These are phyloP conservation scores for Fomitopsis schrenkii DNA, from an alignment of 1,284 basidiomycete species.

Conservation along the genomic window DNA sequence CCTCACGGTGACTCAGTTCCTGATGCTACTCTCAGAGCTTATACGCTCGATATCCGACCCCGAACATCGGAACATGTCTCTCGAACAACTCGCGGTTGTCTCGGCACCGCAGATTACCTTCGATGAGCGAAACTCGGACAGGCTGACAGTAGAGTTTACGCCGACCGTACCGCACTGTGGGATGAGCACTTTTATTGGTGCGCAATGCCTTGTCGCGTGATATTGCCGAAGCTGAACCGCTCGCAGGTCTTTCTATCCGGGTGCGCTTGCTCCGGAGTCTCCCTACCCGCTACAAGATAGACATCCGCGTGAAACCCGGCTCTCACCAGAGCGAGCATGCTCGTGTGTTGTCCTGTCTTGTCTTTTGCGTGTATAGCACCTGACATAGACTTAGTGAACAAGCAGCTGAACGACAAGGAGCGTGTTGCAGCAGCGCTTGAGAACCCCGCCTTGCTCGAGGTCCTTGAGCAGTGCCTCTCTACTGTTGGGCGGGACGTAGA, in stretches of 20 bases:
- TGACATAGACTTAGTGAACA: constrained; percentile 69
- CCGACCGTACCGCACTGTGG: constrained; percentile 98
- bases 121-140: constrained; percentile 55
- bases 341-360: constrained; percentile 39
- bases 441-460: constrained; percentile 83
- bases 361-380: not conserved
- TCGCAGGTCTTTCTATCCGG: constrained; percentile 83
- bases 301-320: constrained; percentile 90
- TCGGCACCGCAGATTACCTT: constrained; percentile 80
- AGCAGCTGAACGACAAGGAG: constrained; percentile 99
- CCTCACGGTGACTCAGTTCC: not conserved
- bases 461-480: constrained; percentile 83
- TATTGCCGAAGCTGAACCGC: too few relatives aligned
- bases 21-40: constrained; percentile 54
- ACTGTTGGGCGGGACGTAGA: constrained; percentile 11
- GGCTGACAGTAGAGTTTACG: constrained; percentile 86
- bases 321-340: constrained; percentile 95
- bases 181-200: constrained; percentile 96
- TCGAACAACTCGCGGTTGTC: constrained; percentile 96
- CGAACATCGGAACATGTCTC: constrained; percentile 91
- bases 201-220: constrained; percentile 17
- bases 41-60: constrained; percentile 94
- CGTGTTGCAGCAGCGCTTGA: constrained; percentile 96
- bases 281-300: constrained; percentile 91
- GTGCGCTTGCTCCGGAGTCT: constrained; percentile 89